Evolutionary conservation across 2,329 filamentous ascomycete species (phyloP).

Genomic region (Paradendryphiella salina): DNA sequence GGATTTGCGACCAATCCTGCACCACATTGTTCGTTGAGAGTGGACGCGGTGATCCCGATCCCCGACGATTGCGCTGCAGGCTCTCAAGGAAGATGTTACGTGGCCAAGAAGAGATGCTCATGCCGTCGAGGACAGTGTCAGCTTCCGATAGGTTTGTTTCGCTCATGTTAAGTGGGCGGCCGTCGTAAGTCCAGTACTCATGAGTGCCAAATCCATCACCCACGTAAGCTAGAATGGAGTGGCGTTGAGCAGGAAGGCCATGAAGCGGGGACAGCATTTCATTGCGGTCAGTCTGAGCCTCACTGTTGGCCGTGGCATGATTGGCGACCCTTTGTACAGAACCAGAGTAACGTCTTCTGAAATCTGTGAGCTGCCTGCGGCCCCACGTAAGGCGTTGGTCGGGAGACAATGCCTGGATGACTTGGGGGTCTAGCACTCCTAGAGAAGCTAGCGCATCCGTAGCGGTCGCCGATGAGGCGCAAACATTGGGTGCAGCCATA

Average conservation of each 20-base stretch:
- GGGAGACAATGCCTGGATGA: constrained; percentile 14
- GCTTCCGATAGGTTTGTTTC: constrained; percentile 14
- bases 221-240: constrained; percentile 5
- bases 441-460: constrained; percentile 13
- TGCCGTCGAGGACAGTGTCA: constrained; percentile 11
- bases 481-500: not conserved
- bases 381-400: constrained; percentile 21
- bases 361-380: constrained; percentile 24
- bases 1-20: constrained; percentile 12
- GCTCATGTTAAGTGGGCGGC: constrained; percentile 14
- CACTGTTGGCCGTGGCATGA: constrained; percentile 12
- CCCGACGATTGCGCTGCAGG: constrained; percentile 6
- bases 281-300: not conserved
- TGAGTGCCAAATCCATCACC: constrained; percentile 3
- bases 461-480: constrained; percentile 1
- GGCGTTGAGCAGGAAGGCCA: constrained; percentile 1
- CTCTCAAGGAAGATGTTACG: constrained; percentile 1
- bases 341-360: constrained; percentile 11
- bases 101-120: constrained; percentile 4
- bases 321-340: not conserved
- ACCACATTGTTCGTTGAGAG: constrained; percentile 4
- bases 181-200: constrained; percentile 3
- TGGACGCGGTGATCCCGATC: constrained; percentile 12
- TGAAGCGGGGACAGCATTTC: not conserved
- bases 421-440: constrained; percentile 11